Conservation (phyloP, 768 basidiomycete species). For the Cyclocybe cylindracea region DNA sequence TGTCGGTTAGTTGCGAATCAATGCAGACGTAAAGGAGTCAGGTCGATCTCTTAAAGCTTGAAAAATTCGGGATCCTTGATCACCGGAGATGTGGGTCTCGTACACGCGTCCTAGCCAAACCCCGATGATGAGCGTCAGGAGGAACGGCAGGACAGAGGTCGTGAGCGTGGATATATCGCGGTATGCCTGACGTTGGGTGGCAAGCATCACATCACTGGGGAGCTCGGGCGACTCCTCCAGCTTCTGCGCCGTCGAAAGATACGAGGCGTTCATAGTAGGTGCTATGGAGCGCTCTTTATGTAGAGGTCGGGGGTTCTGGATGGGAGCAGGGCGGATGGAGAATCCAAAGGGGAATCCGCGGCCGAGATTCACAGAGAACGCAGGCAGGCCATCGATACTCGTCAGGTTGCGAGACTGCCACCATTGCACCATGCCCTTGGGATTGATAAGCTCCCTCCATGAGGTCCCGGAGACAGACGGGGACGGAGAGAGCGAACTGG, state of each 20-base stretch:
- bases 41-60: too few relatives aligned
- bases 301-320: neutral
- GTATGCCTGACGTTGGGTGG: neutral
- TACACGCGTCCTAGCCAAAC: conserved; percentile 5
- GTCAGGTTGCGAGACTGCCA: conserved; percentile 50
- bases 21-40: too few relatives aligned
- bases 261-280: neutral
- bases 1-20: too few relatives aligned
- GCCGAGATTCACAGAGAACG: conserved; percentile 27
- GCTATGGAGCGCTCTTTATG: neutral
- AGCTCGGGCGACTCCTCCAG: neutral
- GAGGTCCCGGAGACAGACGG: neutral
- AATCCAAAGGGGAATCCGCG: conserved; percentile 15
- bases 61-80: too few relatives aligned
- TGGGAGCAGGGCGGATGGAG: neutral
- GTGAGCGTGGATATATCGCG: neutral
- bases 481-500: neutral
- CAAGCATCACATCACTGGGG: neutral
- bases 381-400: conserved; percentile 62
- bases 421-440: conserved; percentile 54
- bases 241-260: too few relatives aligned
- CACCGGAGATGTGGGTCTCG: neutral
- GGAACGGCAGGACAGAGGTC: conserved; percentile 1
- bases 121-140: conserved; percentile 5
- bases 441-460: conserved; percentile 15